phyloP scores from a whole-genome alignment of 1,284 basidiomycete genomes.

The Ceratobasidium sp. region DNA sequence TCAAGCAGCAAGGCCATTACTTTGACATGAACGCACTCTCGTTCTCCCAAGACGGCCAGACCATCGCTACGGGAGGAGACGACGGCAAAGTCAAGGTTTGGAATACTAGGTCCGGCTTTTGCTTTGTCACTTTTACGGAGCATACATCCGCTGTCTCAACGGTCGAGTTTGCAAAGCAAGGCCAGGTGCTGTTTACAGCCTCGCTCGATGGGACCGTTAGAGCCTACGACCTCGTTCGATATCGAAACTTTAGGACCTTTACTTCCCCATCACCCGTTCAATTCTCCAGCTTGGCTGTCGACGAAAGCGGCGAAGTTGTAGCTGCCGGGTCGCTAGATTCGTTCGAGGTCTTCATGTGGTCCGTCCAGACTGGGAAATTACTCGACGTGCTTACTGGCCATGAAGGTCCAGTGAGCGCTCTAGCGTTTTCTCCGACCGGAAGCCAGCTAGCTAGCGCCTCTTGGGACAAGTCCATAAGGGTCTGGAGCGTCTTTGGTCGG shows the following conservation, averaged over 20 bases:
- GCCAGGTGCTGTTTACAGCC: constrained; percentile 93
- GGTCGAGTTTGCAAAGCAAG: constrained; percentile 93
- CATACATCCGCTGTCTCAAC: constrained; percentile 88
- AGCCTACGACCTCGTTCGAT: constrained; percentile 95
- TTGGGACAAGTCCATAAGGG: constrained; percentile 74
- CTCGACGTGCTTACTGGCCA: constrained; percentile 94
- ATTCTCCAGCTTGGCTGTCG: constrained; percentile 94
- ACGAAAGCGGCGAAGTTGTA: constrained; percentile 95
- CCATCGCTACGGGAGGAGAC: constrained; percentile 95
- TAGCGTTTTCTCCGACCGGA: constrained; percentile 90
- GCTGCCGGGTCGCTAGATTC: constrained; percentile 94
- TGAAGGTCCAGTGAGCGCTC: constrained; percentile 87
- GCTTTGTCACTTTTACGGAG: constrained; percentile 96
- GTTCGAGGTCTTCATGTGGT: constrained; percentile 98
- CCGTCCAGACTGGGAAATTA: constrained; percentile 96
- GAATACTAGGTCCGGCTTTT: constrained; percentile 95
- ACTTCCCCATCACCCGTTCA: constrained; percentile 96
- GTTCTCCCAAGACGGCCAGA: constrained; percentile 92
- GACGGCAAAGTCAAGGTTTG: constrained; percentile 99
- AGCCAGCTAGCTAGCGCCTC: constrained; percentile 83
- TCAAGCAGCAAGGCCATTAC: constrained; percentile 99
- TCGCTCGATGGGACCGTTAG: constrained; percentile 97
- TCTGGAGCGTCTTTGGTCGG: constrained; percentile 87
- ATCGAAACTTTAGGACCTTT: constrained; percentile 98
- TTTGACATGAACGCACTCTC: constrained; percentile 97